Base-by-base conservation (phyloP, 345 rosid species). In the Carallia pectinifolia region DNA sequence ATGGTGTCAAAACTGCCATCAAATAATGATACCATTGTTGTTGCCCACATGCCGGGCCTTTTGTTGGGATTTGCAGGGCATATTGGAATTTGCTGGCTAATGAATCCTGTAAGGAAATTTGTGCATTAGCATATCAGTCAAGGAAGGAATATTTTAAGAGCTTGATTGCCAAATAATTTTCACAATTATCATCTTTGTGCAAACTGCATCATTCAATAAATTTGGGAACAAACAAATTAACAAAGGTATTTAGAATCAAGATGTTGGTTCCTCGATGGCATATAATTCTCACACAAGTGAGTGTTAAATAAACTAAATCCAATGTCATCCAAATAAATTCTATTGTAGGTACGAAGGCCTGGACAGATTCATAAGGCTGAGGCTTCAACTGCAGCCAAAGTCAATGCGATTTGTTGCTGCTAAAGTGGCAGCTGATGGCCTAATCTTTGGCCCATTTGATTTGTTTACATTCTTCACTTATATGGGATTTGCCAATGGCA, bases 371-470 rank as follows among this genome's bases (percentile, higher is more conserved):
- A 94, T 91, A 72, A 86, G 84, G 76, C 62, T 82, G 68, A 87
- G 81, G 77, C 85, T 91, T 84, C 80, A 67, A 64, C 80, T 88
- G 4, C 85, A 38, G 40, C 97, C 97, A 44, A 91, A 87, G 74
- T 81, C 97, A 2, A 69, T 68, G 4, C 81, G 84, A 38, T 91
- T 94, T 68, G 92, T 91, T 33, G 93, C 93, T 61, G 74, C 93
- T 1, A 91, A 91, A 90, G 97, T 94, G 69, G 96, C 93, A 56
- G 82, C 90, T 73, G 99, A 94, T 78, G 86, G 96, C 70, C 71
- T 94, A 73, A 90, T 94, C 61, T 94, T 91, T 33, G 98, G 96
- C 37, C 96, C 98, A 38, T 61, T 91, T 6, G 97, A 91, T 77
- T 81, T 94, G 76, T 71, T 94, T 7, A 83, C 85, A 12, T 94